These are phyloP conservation scores for Acanthamoeba triangularis DNA, from an alignment of 208 protist genomes.

Conservation along the genomic window DNA sequence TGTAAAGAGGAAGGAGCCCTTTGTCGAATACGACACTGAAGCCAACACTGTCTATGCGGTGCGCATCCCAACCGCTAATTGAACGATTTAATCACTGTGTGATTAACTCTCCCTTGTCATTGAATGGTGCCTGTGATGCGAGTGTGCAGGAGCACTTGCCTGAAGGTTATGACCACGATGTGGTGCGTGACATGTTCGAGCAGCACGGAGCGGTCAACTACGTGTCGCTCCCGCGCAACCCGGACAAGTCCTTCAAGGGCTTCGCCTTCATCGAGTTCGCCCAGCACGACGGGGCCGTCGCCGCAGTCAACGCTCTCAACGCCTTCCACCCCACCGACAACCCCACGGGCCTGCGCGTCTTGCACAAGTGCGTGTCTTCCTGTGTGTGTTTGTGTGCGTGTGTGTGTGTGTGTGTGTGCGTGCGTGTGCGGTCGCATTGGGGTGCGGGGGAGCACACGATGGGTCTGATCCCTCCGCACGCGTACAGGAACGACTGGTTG, in stretches of 20 bases:
- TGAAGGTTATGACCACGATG: conserved; percentile 4
- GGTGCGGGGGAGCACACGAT: not conserved
- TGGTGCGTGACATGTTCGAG: conserved; percentile 36
- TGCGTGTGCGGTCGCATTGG: not conserved
- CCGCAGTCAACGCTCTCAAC: conserved; percentile 34
- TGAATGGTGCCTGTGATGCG: no score
- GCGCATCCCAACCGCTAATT: not conserved
- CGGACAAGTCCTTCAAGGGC: conserved; percentile 29
- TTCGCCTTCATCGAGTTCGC: conserved; percentile 69
- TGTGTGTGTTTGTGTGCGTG: not conserved
- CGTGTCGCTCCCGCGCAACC: conserved; percentile 44
- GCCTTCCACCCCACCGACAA: conserved; percentile 14
- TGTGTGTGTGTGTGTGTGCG: not conserved
- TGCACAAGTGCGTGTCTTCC: conserved; percentile 26
- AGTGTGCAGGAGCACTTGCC: conserved; percentile 6
- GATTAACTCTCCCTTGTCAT: not conserved
- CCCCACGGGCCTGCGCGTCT: conserved; percentile 8
- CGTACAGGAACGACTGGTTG: not conserved
- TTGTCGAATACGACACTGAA: not conserved
- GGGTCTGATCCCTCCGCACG: not conserved
- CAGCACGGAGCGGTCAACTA: not conserved
- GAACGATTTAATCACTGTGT: not conserved
- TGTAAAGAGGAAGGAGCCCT: not conserved
- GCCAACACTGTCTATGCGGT: conserved; percentile 49
- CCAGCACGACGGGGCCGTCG: not conserved